Evolutionary conservation across 345 rosid genomes (phyloP).

Genomic region (Acer negundo): DNA sequence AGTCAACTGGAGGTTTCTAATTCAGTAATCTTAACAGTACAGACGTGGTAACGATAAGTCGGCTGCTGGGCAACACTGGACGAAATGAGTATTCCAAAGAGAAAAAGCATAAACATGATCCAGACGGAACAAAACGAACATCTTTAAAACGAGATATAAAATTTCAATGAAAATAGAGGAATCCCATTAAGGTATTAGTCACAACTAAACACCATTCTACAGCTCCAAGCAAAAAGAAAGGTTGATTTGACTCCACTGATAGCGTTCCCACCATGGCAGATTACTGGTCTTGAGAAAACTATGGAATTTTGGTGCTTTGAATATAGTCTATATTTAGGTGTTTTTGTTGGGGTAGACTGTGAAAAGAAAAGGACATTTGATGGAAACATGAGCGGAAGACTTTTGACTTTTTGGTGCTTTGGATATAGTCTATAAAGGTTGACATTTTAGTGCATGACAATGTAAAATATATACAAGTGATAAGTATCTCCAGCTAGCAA

Average conservation of each 20-base stretch:
- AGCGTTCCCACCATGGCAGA: neutral
- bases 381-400: too few relatives aligned
- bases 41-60: neutral
- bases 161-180: neutral
- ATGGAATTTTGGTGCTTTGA: too few relatives aligned
- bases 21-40: neutral
- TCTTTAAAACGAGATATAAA: neutral
- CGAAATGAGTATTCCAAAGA: neutral
- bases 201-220: neutral
- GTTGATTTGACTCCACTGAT: neutral
- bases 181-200: slow-evolving; percentile 1
- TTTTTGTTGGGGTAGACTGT: too few relatives aligned
- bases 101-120: neutral
- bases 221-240: neutral
- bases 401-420: too few relatives aligned
- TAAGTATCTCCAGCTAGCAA: too few relatives aligned
- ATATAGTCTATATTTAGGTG: too few relatives aligned
- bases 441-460: too few relatives aligned
- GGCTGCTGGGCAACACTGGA: neutral
- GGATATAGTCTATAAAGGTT: too few relatives aligned
- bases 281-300: neutral
- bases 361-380: too few relatives aligned
- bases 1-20: too few relatives aligned
- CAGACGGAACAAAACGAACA: neutral
- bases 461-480: too few relatives aligned